Evolutionary conservation across 2,329 filamentous ascomycete genomes (phyloP), one percentile per base, ranked within the genome.

Genomic region (Pyrenochaeta sp.): DNA sequence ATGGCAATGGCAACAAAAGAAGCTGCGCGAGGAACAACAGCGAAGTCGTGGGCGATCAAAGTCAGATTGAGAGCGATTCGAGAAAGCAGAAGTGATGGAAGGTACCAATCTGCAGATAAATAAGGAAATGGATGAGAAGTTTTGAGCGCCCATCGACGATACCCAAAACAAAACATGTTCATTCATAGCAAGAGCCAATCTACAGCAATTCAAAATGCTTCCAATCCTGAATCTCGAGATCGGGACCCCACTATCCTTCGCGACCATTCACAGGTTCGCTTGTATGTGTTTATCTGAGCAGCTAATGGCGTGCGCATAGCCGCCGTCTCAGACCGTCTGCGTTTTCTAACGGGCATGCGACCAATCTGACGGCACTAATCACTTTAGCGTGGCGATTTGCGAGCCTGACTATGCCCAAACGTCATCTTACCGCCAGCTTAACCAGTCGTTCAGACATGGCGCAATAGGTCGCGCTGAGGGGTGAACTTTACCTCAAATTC

Each of bases 1-100:
- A 74, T 99, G 95, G 94, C 87, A 89, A 64, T 86, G 87, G 79
- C 80, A 85, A 63, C 76, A 78, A 63, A 79, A 78, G 63, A 80
- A 80, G 66, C 64, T 75, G 32, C 68, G 74, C 31, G 74, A 75
- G 51, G 63, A 66, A 40, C 71, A 74, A 46, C 70, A 75, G 47
- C 66, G 68, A 33, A 64, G 66, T 18, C 67, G 71, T 12, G 59
- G 60, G 37, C 63, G 68, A 36, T 54, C 61, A 17, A 73, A 73
- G 53, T 52, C 54, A 45, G 69, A 71, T 35, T 70, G 52, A 61
- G 40, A 18, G 15, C 35, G 36, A 40, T 31, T n/a, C n/a, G 39
- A 45, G 29, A 40, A 46, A 32, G 23, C 27, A 21, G n/a, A 45
- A 35, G 45, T 27, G 35, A 53, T 41, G 45, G 42, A 53, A 45